Conservation (phyloP, 257 asterid species). For the Mitragyna speciosa region DNA sequence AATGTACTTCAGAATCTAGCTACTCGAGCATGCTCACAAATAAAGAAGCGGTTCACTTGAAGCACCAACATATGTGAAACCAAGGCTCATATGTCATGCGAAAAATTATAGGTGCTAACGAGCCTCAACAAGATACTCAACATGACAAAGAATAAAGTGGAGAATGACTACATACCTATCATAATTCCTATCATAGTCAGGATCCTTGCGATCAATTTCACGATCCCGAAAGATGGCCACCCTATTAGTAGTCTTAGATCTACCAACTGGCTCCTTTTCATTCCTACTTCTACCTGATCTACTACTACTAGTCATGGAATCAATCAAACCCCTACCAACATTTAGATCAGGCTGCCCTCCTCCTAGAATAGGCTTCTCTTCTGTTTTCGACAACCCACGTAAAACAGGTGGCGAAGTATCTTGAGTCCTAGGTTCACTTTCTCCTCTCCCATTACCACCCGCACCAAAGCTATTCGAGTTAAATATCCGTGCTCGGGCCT, state of each 20-base stretch:
- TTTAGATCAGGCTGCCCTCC: slow-evolving; percentile 47
- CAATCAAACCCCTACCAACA: slow-evolving; percentile 57
- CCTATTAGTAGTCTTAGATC: slow-evolving; percentile 59
- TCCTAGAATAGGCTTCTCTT: slow-evolving; percentile 47
- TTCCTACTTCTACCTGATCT: slow-evolving; percentile 70
- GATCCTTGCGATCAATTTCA: slow-evolving; percentile 90
- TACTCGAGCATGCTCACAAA: neutral
- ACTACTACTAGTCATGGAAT: slow-evolving; percentile 66
- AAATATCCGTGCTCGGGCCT: slow-evolving; percentile 97
- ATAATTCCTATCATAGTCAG: slow-evolving; percentile 90
- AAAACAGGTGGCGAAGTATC: slow-evolving; percentile 59
- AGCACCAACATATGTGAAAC: neutral
- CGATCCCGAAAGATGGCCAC: slow-evolving; percentile 98
- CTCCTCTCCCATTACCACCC: slow-evolving; percentile 54
- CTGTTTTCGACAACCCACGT: slow-evolving; percentile 44
- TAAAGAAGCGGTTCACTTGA: neutral
- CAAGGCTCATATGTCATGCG: too few species aligned
- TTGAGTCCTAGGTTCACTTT: slow-evolving; percentile 57
- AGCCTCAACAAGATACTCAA: neutral
- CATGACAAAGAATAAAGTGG: neutral
- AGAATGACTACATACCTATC: slow-evolving; percentile 55
- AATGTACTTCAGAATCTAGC: neutral
- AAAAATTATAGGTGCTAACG: neutral
- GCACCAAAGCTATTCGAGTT: slow-evolving; percentile 65
- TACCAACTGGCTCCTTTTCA: slow-evolving; percentile 74